Evolutionary conservation across 169 alveolate genomes (phyloP), one percentile per base, ranked within the genome.

Genomic region (Eimeria brunetti): DNA sequence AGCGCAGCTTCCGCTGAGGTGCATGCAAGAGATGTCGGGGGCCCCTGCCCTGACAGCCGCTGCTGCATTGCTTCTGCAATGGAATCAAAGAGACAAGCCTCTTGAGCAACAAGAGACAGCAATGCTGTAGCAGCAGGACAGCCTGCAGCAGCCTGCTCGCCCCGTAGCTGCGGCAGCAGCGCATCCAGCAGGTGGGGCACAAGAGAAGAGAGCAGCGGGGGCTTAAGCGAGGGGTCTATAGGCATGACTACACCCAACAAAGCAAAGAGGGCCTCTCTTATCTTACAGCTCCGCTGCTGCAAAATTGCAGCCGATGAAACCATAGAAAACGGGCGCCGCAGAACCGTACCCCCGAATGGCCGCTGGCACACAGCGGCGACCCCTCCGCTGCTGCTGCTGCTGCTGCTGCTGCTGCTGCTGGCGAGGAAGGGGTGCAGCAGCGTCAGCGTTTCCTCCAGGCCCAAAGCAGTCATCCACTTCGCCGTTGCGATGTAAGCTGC

Each of bases 401-500:
- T 22, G 78, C 78, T 27, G 78, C 78, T n/a, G 56, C 24, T 38
- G 56, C 53, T 41, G 58, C 60, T 41, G 58, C 85, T 38, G n/a
- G 81, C 38, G 46, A 91, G 83, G 91, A 76, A 91, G 14, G 95
- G 91, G 36, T 16, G 53, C 27, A 91, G 95, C 22, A 91, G 91
- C 51, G 83, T 33, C 89, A 78, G 14, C 30, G 91, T 69, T 2
- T 80, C 96, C 44, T 16, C 88, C n/a, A 76, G 83, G 0, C 88
- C 93, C 76, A 92, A 38, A 58, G 96, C 96, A 12, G 64, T 60
- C 49, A 92, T 41, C 96, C 96, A 92, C 69, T 83, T 92, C 11
- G 89, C 86, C 46, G 96, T 84, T 49, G 96, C 96, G 67, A 92
- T 36, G 80, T 92, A 80, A 41, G 96, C 96, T 64, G 90, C 91